Evolutionary conservation across 2,329 filamentous ascomycete species (phyloP).

Genomic region (Claviceps quebecensis): DNA sequence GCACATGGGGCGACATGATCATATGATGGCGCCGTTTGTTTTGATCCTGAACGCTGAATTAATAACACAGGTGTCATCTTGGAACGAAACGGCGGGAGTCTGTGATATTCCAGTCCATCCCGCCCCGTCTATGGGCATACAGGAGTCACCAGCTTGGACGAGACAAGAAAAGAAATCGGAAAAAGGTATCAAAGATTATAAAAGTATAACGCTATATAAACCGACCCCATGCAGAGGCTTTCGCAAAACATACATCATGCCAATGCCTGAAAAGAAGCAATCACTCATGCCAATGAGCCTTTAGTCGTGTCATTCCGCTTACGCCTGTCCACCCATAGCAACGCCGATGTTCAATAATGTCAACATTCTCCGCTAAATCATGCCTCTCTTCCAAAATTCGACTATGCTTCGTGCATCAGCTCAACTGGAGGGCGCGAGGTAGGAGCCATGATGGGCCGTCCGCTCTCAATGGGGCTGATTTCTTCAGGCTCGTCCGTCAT

Average conservation of each 20-base stretch:
- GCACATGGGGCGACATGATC: background rate
- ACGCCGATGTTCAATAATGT: background rate
- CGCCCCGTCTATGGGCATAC: too few species aligned
- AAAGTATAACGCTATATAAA: too few species aligned
- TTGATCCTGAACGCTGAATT: too few species aligned
- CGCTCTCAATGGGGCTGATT: conserved; percentile 27
- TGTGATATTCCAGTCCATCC: too few species aligned
- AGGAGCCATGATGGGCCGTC: conserved; percentile 40
- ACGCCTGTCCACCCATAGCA: background rate
- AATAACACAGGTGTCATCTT: too few species aligned
- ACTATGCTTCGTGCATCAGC: conserved; percentile 37
- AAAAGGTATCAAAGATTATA: background rate
- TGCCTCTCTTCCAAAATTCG: background rate
- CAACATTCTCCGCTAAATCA: background rate
- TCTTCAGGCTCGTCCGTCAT: conserved; percentile 43
- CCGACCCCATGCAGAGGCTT: too few species aligned
- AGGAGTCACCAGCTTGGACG: background rate
- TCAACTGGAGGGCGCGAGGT: conserved; percentile 51
- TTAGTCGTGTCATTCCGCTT: background rate
- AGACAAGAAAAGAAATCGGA: background rate
- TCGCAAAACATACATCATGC: background rate
- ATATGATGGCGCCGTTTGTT: too few species aligned
- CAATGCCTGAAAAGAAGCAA: background rate
- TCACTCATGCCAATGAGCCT: background rate
- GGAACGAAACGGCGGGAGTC: too few species aligned